These are phyloP conservation scores for Fusarium sp. DNA, from an alignment of 2,329 filamentous ascomycete species.

Conservation along the genomic window DNA sequence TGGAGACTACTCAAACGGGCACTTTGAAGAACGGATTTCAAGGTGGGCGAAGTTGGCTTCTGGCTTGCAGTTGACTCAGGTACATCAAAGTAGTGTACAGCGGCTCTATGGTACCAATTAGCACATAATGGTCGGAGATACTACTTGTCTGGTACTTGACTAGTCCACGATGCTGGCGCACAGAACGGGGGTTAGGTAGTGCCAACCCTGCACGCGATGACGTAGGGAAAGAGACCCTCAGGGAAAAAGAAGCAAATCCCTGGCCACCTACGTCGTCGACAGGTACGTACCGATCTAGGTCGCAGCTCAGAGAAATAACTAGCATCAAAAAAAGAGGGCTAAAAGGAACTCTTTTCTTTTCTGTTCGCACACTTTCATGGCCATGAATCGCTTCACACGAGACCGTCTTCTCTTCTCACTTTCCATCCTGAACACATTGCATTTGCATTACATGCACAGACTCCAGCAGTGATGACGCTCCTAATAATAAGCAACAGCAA, in stretches of 20 bases:
- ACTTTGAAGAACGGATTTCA: conserved; percentile 29
- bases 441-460: conserved; percentile 21
- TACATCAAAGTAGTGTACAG: conserved; percentile 24
- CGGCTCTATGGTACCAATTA: not conserved
- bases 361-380: not conserved
- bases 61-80: conserved; percentile 19
- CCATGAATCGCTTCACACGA: conserved; percentile 4
- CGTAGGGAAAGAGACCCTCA: conserved; percentile 43
- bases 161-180: conserved; percentile 30
- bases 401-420: not conserved
- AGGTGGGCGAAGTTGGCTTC: conserved; percentile 44
- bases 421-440: not conserved
- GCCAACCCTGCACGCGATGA: conserved; percentile 43
- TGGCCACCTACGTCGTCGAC: conserved; percentile 9
- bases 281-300: conserved; percentile 28
- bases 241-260: conserved; percentile 30
- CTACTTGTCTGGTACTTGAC: conserved; percentile 22
- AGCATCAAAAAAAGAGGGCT: not conserved
- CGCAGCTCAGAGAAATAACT: conserved; percentile 1
- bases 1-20: conserved; percentile 29
- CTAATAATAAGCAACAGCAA: conserved; percentile 26
- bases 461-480: conserved; percentile 18
- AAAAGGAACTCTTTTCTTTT: conserved; percentile 1
- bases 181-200: conserved; percentile 27
- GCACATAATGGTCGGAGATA: not conserved